Conservation (phyloP, 306 rosid genomes). For the Hylodesmum podocarpum region DNA sequence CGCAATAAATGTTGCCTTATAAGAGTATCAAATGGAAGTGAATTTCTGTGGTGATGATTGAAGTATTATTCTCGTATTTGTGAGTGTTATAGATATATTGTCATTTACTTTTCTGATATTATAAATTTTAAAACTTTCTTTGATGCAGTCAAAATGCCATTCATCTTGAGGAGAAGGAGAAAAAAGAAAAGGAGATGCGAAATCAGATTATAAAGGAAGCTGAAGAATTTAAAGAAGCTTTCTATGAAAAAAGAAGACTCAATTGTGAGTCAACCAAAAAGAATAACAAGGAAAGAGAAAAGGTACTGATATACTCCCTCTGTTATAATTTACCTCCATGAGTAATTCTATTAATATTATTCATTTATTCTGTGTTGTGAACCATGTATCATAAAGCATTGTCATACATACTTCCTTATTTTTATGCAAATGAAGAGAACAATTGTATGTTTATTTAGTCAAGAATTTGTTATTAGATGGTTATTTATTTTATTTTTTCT, state of each 20-base stretch:
- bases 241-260: conserved; percentile 76
- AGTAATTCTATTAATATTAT: background rate
- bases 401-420: conserved; percentile 13
- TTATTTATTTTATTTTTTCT: no score
- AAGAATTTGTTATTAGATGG: no score
- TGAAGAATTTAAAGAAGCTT: conserved; percentile 72
- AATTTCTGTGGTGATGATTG: background rate
- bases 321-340: background rate
- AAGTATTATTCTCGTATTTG: background rate
- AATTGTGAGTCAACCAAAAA: conserved; percentile 63
- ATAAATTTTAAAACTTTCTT: background rate
- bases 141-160: conserved; percentile 66
- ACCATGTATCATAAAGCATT: background rate
- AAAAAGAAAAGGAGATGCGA: conserved; percentile 78
- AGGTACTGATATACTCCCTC: conserved; percentile 43
- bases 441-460: no score
- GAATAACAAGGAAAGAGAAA: conserved; percentile 82
- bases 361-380: background rate
- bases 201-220: conserved; percentile 86
- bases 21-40: background rate
- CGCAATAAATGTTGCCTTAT: background rate
- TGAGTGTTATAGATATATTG: background rate
- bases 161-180: conserved; percentile 86
- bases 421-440: conserved; percentile 23
- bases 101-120: background rate